phyloP scores from a whole-genome alignment of 495 filamentous ascomycete genomes.

The Bacidia rubella region DNA sequence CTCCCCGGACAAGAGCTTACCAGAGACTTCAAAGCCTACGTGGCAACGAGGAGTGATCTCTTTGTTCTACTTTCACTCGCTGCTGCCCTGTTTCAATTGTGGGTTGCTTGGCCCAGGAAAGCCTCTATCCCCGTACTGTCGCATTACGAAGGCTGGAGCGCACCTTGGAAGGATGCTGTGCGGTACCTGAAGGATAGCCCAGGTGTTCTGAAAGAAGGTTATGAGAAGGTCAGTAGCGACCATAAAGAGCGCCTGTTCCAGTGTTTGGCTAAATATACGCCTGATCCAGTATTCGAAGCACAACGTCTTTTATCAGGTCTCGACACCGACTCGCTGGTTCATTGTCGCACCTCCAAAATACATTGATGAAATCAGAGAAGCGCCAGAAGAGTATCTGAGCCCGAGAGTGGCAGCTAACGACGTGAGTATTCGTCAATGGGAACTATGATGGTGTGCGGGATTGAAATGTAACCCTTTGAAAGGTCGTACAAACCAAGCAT shows the following conservation, averaged over 20 bases:
- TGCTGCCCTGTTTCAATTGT: neutral
- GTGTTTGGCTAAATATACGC: neutral
- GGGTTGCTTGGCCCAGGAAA: neutral
- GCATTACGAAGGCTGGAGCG: neutral
- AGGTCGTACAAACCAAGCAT: neutral
- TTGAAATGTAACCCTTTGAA: neutral
- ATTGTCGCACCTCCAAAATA: neutral
- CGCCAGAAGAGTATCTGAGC: neutral
- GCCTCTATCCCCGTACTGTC: neutral
- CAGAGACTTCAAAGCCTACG: no score
- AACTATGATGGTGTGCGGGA: neutral
- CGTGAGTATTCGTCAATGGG: neutral
- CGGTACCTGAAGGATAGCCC: neutral
- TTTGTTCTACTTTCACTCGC: neutral
- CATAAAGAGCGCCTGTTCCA: neutral
- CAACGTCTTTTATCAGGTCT: neutral
- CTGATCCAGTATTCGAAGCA: neutral
- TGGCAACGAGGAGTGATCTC: constrained; percentile 35
- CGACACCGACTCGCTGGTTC: neutral
- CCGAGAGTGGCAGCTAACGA: neutral
- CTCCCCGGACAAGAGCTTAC: no score
- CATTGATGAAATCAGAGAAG: neutral
- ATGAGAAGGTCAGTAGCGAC: neutral
- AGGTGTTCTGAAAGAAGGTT: neutral
- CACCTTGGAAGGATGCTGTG: neutral